These are phyloP conservation scores for Filobasidium wieringae DNA, from an alignment of 768 basidiomycete species.

Conservation along the genomic window DNA sequence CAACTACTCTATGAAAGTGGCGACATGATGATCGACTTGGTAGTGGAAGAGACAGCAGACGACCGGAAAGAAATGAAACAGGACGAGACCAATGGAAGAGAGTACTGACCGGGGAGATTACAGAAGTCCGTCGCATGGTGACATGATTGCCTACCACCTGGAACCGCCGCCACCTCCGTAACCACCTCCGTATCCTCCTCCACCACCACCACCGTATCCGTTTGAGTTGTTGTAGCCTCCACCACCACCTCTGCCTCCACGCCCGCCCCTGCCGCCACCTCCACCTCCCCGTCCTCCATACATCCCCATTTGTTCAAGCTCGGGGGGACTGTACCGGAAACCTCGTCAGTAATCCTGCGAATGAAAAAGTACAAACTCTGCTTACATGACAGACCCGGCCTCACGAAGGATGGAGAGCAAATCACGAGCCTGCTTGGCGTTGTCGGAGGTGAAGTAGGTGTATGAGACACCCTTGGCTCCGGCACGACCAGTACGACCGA, in stretches of 20 bases:
- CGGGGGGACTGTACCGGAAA: slow-evolving; percentile 48
- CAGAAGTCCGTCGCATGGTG: background rate
- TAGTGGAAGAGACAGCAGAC: background rate
- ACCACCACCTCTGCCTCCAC: slow-evolving; percentile 24
- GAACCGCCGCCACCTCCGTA: background rate
- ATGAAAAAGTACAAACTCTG: background rate
- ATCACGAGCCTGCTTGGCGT: slow-evolving; percentile 86
- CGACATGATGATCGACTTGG: background rate
- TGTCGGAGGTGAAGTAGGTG: slow-evolving; percentile 95
- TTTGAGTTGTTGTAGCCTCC: slow-evolving; percentile 3
- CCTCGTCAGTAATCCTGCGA: background rate
- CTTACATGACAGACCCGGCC: slow-evolving; percentile 59
- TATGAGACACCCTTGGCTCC: slow-evolving; percentile 83
- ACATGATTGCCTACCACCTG: too few species aligned
- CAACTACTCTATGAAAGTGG: background rate
- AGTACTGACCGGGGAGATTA: background rate
- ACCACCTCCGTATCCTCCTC: slow-evolving; percentile 25
- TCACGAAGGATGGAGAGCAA: slow-evolving; percentile 63
- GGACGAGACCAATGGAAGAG: background rate
- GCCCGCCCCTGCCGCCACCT: slow-evolving; percentile 27
- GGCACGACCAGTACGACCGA: slow-evolving; percentile 66
- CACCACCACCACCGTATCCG: slow-evolving; percentile 24
- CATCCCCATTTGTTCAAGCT: slow-evolving; percentile 84
- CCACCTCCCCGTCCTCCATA: slow-evolving; percentile 65
- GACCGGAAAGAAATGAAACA: background rate